A percentile compares a stretch with the other conserved stretches of the same genome.
Evolutionary conservation across 371 early-diverging fungal genomes (phyloP).

Genomic region (Mortierella sp.): DNA sequence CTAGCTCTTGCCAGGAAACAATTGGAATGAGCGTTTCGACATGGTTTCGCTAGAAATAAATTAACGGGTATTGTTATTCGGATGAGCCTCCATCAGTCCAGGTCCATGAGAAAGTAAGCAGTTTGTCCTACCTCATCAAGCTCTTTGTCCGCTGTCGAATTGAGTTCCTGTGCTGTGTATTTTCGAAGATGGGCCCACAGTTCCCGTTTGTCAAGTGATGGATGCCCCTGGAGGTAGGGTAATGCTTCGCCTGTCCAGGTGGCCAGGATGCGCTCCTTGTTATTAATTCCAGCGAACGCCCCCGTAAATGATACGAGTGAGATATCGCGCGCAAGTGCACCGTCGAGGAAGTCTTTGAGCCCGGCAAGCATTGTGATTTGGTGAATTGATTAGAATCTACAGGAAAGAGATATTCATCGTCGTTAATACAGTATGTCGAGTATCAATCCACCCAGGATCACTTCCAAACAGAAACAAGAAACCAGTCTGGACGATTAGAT

Average conservation of each 20-base stretch:
- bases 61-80: too few relatives aligned
- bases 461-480: background rate
- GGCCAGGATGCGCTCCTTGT: too few relatives aligned
- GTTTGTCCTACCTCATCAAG: too few relatives aligned
- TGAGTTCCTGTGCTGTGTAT: too few relatives aligned
- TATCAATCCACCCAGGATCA: conserved; percentile 14
- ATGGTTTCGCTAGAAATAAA: conserved; percentile 16
- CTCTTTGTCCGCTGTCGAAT: too few relatives aligned
- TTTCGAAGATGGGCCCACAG: too few relatives aligned
- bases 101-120: too few relatives aligned
- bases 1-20: conserved; percentile 12
- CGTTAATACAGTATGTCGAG: conserved; percentile 10
- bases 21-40: conserved; percentile 14
- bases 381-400: background rate
- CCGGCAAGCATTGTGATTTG: conserved; percentile 8
- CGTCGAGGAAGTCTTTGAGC: conserved; percentile 13
- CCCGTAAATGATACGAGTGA: conserved; percentile 21
- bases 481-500: conserved; percentile 12
- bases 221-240: too few relatives aligned
- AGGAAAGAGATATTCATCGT: background rate
- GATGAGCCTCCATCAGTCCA: too few relatives aligned
- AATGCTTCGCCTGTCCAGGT: too few relatives aligned
- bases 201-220: too few relatives aligned
- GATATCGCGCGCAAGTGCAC: conserved; percentile 21
- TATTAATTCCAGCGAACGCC: too few relatives aligned